Conservation (phyloP, 805 yeast species). For the Saccharomycopsis olivae region DNA sequence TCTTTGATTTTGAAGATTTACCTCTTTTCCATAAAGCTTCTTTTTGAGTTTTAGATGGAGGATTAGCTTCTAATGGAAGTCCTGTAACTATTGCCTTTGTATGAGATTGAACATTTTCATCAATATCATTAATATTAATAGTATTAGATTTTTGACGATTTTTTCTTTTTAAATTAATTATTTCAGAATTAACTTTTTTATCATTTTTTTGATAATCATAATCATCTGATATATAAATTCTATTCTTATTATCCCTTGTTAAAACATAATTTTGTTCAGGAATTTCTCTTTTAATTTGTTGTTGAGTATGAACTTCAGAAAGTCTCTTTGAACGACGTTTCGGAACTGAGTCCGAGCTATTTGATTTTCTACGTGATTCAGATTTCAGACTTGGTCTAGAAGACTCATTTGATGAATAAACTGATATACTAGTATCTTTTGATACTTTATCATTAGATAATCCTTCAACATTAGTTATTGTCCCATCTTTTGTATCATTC, state of each 20-base stretch:
- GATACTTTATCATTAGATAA: no score
- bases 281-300: no score
- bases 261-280: not conserved
- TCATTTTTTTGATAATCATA: not conserved
- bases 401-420: no score
- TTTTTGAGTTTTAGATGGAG: slow-evolving; percentile 9
- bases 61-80: slow-evolving; percentile 11
- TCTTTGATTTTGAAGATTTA: not conserved
- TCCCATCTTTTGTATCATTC: no score
- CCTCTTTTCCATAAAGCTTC: slow-evolving; percentile 10
- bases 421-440: no score
- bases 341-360: no score
- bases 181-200: not conserved
- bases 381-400: no score
- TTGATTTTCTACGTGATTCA: no score
- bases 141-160: no score
- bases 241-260: not conserved
- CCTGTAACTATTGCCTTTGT: slow-evolving; percentile 14
- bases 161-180: not conserved
- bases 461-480: no score
- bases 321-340: not conserved
- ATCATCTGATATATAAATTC: not conserved
- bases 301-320: not conserved
- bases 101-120: not conserved
- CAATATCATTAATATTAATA: not conserved